Conservation (phyloP, 169 alveolate genomes). For the Eimeria falciformis region DNA sequence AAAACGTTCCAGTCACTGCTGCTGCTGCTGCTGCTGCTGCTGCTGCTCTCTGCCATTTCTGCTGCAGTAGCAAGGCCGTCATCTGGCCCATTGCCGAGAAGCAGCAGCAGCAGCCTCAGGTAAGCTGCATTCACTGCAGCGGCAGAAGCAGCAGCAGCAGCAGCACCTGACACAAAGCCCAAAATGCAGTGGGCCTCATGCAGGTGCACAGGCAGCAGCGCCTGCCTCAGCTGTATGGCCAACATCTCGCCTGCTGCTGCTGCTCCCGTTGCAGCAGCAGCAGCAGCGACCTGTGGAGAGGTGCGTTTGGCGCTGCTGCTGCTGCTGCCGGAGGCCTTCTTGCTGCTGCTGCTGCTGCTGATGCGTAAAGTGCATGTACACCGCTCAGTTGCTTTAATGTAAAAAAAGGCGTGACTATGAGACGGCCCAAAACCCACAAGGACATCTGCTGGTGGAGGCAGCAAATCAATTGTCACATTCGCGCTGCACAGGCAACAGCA, state of each 20-base stretch:
- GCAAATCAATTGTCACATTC: conserved; percentile 6
- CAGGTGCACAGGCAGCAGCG: conserved; percentile 50
- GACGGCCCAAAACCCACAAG: conserved; percentile 6
- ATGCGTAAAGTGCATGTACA: conserved; percentile 1
- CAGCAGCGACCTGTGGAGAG: neutral
- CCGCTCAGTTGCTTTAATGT: neutral
- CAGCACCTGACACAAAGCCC: neutral
- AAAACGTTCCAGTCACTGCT: conserved; percentile 18
- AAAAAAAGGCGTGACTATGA: neutral
- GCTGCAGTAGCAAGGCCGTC: neutral
- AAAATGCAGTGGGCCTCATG: conserved; percentile 25
- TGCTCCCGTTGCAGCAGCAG: neutral
- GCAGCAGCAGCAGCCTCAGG: conserved; percentile 29
- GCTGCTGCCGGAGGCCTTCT: neutral
- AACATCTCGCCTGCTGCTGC: neutral
- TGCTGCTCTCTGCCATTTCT: neutral
- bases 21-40: conserved; percentile 52
- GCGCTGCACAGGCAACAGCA: conserved; percentile 50
- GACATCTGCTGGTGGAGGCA: conserved; percentile 1
- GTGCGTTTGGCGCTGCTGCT: conserved; percentile 15
- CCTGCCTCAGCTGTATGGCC: conserved; percentile 45
- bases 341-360: conserved; percentile 55
- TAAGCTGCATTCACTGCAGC: conserved; percentile 13
- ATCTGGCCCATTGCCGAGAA: neutral
- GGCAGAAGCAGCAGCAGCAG: conserved; percentile 31